phyloP scores from a whole-genome alignment of 2,329 filamentous ascomycete genomes.

The Paecilomyces sp. region DNA sequence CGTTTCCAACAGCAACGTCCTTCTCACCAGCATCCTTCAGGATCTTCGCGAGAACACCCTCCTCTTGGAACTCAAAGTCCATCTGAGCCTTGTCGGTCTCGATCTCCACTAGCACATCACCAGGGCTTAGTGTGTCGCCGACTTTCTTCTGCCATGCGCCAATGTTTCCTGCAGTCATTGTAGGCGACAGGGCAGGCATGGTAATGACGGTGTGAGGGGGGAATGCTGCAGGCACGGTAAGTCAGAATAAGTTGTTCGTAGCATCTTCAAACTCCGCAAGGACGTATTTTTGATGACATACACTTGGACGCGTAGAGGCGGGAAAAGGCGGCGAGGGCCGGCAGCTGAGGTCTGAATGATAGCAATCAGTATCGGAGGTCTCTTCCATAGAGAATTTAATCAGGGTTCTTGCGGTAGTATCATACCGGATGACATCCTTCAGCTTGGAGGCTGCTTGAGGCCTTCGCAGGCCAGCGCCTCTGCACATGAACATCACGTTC shows the following conservation, averaged over 20 bases:
- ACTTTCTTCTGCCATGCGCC: constrained; percentile 97
- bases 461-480: constrained; percentile 38
- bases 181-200: constrained; percentile 97
- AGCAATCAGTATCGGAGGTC: neutral
- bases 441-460: constrained; percentile 38
- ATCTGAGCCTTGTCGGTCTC: constrained; percentile 99
- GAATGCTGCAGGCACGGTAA: constrained; percentile 59
- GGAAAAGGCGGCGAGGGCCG: constrained; percentile 53
- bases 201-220: constrained; percentile 90
- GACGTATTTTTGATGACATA: constrained; percentile 31
- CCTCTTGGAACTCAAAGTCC: constrained; percentile 99
- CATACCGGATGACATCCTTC: constrained; percentile 36
- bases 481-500: constrained; percentile 35
- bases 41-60: constrained; percentile 90
- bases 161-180: constrained; percentile 95
- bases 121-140: constrained; percentile 78
- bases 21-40: constrained; percentile 89
- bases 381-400: neutral
- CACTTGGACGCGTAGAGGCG: constrained; percentile 65
- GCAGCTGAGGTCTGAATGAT: constrained; percentile 33
- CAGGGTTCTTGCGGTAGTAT: constrained; percentile 1
- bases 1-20: constrained; percentile 88
- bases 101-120: constrained; percentile 94
- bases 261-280: constrained; percentile 7
- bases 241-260: constrained; percentile 8